A percentile compares a stretch with the other conserved stretches of the same genome.
phyloP scores from a whole-genome alignment of 1,284 basidiomycete species.

The Irpex sp. region DNA sequence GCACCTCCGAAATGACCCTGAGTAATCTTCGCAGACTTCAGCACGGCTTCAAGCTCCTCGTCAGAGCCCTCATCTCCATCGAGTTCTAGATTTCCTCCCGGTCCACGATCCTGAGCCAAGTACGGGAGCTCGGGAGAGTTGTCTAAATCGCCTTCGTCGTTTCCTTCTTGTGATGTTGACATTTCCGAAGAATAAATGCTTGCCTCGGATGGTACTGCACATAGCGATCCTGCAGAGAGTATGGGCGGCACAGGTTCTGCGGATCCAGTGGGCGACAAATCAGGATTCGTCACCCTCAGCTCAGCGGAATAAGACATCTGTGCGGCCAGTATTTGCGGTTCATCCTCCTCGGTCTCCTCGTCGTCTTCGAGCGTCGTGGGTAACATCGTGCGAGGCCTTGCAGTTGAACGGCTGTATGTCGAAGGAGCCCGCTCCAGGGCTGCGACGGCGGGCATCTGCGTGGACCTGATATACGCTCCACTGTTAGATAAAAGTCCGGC shows the following conservation, averaged over 20 bases:
- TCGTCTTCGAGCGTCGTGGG: not conserved
- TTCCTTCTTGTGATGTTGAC: constrained; percentile 32
- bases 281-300: constrained; percentile 17
- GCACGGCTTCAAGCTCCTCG: constrained; percentile 23
- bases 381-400: not conserved
- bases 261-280: constrained; percentile 1
- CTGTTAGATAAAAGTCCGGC: constrained; percentile 23
- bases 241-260: not conserved
- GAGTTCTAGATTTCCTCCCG: constrained; percentile 20
- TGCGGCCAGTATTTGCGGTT: not conserved
- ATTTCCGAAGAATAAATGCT: constrained; percentile 22
- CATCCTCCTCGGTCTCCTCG: not conserved
- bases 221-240: constrained; percentile 1
- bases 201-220: constrained; percentile 12
- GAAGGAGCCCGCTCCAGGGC: not conserved
- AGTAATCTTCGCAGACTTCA: constrained; percentile 19
- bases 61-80: constrained; percentile 21
- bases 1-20: constrained; percentile 1
- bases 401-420: not conserved
- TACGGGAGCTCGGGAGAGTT: constrained; percentile 22
- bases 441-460: constrained; percentile 4
- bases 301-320: not conserved
- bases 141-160: constrained; percentile 30
- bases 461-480: constrained; percentile 16
- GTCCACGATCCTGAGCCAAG: constrained; percentile 1